phyloP scores from a whole-genome alignment of 1,284 basidiomycete genomes.

The Boletus semigastroideus region DNA sequence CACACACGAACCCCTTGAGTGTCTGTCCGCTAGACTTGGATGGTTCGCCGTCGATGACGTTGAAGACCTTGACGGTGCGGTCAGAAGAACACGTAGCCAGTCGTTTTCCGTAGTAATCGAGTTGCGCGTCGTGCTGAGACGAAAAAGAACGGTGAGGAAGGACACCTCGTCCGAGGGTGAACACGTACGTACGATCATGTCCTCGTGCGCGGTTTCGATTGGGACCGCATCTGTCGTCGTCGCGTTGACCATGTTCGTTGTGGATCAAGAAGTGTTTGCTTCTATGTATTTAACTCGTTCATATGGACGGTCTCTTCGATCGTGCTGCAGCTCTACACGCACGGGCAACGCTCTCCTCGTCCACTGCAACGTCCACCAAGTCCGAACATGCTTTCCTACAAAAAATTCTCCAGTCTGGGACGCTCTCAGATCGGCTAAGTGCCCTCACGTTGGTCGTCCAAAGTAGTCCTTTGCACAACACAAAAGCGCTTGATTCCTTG shows the following conservation, averaged over 20 bases:
- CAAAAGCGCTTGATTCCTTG: slow-evolving; percentile 76
- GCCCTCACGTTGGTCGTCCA: slow-evolving; percentile 92
- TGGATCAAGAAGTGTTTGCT: too few relatives aligned
- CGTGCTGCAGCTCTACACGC: slow-evolving; percentile 55
- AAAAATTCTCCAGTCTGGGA: slow-evolving; percentile 84
- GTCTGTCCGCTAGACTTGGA: slow-evolving; percentile 72
- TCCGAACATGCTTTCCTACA: slow-evolving; percentile 80
- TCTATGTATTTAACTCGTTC: too few relatives aligned
- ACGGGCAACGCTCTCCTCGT: slow-evolving; percentile 44
- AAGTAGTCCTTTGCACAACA: slow-evolving; percentile 88
- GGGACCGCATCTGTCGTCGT: slow-evolving; percentile 67
- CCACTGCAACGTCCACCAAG: slow-evolving; percentile 39
- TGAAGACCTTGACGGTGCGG: slow-evolving; percentile 93
- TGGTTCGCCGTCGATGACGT: slow-evolving; percentile 85
- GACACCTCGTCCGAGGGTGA: not conserved
- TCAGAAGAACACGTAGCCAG: slow-evolving; percentile 97
- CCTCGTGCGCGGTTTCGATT: slow-evolving; percentile 91
- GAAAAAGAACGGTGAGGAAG: not conserved
- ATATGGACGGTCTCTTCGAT: slow-evolving; percentile 36
- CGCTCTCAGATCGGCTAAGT: slow-evolving; percentile 90
- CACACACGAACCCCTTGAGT: slow-evolving; percentile 72
- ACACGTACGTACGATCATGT: slow-evolving; percentile 82
- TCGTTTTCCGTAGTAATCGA: slow-evolving; percentile 97
- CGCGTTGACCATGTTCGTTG: slow-evolving; percentile 30
- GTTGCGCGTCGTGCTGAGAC: slow-evolving; percentile 89